Evolutionary conservation across 331 rosid species (phyloP).

Genomic region (Acacia pycnantha): DNA sequence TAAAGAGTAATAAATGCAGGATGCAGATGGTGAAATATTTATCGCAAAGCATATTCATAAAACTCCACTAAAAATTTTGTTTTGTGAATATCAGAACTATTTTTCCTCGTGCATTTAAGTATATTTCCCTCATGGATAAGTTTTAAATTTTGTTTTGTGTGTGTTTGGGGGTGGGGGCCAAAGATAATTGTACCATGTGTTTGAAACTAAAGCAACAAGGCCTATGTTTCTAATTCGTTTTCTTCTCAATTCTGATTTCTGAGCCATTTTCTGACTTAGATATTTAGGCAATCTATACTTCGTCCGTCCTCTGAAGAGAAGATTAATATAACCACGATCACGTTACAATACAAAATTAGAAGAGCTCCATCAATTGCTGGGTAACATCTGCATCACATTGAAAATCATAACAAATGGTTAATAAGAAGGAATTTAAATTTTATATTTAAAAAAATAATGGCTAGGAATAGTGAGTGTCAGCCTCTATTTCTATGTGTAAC

Average conservation of each 20-base stretch:
- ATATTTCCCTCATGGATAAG: background rate
- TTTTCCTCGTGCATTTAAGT: background rate
- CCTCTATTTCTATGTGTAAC: background rate
- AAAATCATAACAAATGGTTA: conserved; percentile 10
- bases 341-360: conserved; percentile 35
- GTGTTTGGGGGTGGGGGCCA: too few species aligned
- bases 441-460: background rate
- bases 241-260: conserved; percentile 12
- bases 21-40: background rate
- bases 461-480: background rate
- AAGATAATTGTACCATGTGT: background rate
- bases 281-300: conserved; percentile 23
- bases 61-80: background rate
- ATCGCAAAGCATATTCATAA: background rate
- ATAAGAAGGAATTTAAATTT: background rate
- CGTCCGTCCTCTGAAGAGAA: conserved; percentile 15
- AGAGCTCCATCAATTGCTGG: conserved; percentile 94
- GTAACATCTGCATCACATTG: conserved; percentile 75
- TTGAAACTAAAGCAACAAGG: background rate
- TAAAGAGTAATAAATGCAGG: background rate
- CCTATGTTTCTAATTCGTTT: background rate
- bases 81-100: background rate
- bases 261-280: conserved; percentile 1
- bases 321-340: background rate
- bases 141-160: too few species aligned